Evolutionary conservation across 2,329 filamentous ascomycete species (phyloP).

Genomic region (Pestalotiopsis sp.): DNA sequence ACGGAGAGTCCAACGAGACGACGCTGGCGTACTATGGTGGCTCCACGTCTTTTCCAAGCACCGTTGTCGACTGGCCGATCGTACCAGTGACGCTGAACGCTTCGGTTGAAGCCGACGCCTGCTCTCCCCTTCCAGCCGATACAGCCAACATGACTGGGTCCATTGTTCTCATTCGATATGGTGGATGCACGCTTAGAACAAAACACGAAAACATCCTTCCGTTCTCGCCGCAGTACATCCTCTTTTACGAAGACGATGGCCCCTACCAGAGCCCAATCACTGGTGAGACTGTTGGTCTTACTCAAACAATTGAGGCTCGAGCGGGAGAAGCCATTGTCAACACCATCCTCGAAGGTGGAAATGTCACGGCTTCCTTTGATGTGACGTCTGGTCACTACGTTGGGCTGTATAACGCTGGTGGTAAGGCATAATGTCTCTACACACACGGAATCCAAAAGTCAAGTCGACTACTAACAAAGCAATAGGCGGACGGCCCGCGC

Average conservation of each 20-base stretch:
- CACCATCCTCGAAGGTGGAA: slow-evolving; percentile 27
- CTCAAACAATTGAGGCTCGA: slow-evolving; percentile 23
- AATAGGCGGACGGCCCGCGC: slow-evolving; percentile 17
- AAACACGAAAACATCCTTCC: slow-evolving; percentile 31
- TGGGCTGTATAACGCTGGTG: slow-evolving; percentile 20
- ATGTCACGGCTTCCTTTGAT: slow-evolving; percentile 28
- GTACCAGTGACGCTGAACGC: slow-evolving; percentile 24
- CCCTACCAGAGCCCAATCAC: slow-evolving; percentile 18
- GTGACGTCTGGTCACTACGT: slow-evolving; percentile 20
- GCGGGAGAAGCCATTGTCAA: slow-evolving; percentile 32
- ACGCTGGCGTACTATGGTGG: slow-evolving; percentile 24
- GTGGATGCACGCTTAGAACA: slow-evolving; percentile 16
- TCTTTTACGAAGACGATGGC: slow-evolving; percentile 33
- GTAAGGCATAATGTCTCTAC: background rate
- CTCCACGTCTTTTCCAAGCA: slow-evolving; percentile 21
- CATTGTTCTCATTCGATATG: slow-evolving; percentile 18
- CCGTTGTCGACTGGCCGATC: slow-evolving; percentile 24
- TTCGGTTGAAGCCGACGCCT: slow-evolving; percentile 25
- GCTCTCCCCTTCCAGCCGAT: slow-evolving; percentile 19
- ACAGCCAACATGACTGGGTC: slow-evolving; percentile 18
- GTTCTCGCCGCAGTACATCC: slow-evolving; percentile 28
- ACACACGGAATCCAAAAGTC: background rate
- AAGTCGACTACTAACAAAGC: background rate
- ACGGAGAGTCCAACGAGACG: slow-evolving; percentile 21
- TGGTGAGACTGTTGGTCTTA: slow-evolving; percentile 13